Base-by-base conservation (phyloP, 306 rosid species). In the Abrus pulchellus region DNA sequence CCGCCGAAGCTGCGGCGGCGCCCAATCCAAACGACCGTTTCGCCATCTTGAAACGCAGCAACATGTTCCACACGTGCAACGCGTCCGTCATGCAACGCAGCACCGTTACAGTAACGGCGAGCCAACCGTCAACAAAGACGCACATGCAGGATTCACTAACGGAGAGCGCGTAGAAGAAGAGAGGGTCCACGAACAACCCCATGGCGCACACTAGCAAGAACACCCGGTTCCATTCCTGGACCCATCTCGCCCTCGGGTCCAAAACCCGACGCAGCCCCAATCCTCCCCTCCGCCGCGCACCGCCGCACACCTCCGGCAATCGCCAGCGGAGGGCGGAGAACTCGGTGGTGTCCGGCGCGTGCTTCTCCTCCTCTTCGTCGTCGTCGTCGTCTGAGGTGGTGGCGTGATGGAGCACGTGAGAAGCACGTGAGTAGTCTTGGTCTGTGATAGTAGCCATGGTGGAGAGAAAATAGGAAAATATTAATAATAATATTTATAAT, bases 61-160 rank as follows among this genome's bases (percentile, higher is more conserved):
- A 87, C 82, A 92, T 92, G 85, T 94, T 92, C 97, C 98, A 94
- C 70, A 94, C 47, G 89, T 94, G 98, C 79, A 94, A 75, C 1
- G 92, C 89, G 72, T 94, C 98, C 6, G 92, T 88, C 96, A 92
- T 89, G 88, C 97, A 94, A 50, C 98, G 89, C 75, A 94, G 94
- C 80, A 83, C 96, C 11, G 98, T 94, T 27, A 94, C 94, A 27
- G 93, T 88, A 36, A 94, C 81, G 64, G 98, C 97, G 72, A 94
- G 81, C 98, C 98, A 94, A 3, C 96, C 98, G 12, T 94, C 98
- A 0, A 94, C 83, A 67, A 90, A 94, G n/a, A 94, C 80, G 48
- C 98, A 94, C 91, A 88, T 88, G 72, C 87, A 90, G 5, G 91
- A 83, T 13, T 83, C 85, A 48, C 97, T 94, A 10, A 94, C 64